These are phyloP conservation scores for Thraustochytrium striatum DNA, from an alignment of 352 stramenopile species.

Conservation along the genomic window DNA sequence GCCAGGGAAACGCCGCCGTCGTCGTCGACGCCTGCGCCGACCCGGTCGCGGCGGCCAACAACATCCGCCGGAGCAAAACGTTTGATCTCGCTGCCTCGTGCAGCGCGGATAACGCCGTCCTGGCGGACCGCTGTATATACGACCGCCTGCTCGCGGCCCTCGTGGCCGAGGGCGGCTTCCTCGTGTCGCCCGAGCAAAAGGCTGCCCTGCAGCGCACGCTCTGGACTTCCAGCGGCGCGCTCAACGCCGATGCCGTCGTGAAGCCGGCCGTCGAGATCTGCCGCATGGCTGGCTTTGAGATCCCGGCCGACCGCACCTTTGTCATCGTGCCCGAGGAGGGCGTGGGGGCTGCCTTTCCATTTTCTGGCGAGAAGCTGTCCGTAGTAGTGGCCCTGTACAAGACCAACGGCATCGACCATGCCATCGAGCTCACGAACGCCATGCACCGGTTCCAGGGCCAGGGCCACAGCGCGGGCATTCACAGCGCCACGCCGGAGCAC, in stretches of 20 bases:
- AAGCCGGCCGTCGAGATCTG: not conserved
- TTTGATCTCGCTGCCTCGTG: constrained; percentile 25
- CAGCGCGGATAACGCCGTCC: constrained; percentile 15
- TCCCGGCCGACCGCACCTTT: constrained; percentile 19
- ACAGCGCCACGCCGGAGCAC: not conserved
- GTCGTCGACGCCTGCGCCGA: constrained; percentile 22
- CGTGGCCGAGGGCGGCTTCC: constrained; percentile 5
- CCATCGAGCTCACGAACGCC: not conserved
- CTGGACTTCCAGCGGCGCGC: not conserved
- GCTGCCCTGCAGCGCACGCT: constrained; percentile 21
- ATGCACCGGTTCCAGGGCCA: constrained; percentile 32
- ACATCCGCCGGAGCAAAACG: constrained; percentile 19
- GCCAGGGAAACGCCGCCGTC: constrained; percentile 30
- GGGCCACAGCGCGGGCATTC: constrained; percentile 15
- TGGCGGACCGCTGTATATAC: constrained; percentile 1
- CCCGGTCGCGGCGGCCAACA: not conserved
- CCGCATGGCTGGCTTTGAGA: not conserved
- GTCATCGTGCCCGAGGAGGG: constrained; percentile 3
- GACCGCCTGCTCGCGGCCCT: constrained; percentile 2
- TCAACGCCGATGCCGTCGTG: constrained; percentile 28
- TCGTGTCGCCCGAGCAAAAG: not conserved
- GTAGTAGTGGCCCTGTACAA: constrained; percentile 24
- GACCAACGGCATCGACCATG: not conserved
- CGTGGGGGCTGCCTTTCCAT: not conserved
- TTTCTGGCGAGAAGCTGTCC: constrained; percentile 42